Evolutionary conservation across 257 asterid genomes (phyloP), one percentile per base, ranked within the genome.

Genomic region (Asclepias syriaca): DNA sequence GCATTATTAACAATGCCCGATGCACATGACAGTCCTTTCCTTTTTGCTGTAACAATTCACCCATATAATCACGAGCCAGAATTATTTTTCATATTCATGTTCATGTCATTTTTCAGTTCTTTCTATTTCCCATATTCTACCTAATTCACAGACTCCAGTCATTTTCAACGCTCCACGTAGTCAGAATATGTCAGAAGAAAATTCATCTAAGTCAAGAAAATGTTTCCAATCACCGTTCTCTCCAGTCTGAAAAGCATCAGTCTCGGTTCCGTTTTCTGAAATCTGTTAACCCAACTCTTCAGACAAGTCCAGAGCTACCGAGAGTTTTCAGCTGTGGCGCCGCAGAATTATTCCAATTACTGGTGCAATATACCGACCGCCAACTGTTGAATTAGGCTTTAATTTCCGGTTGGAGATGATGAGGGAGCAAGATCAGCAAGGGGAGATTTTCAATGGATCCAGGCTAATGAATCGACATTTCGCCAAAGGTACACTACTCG

Each of bases 381-480:
- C 53, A 12, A 13, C 48, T 9, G 48, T 43, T 50, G 16, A 16
- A 18, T 18, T 8, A 53, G 24, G 8, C 13, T 56, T 12, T 24
- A 24, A 24, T 24, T 56, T 21, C 61, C 21, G 61, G 60, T 51
- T 16, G 48, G 69, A 27, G 46, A 75, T 73, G 81, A 73, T 78
- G 81, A 73, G 76, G 18, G 72, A 73, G 34, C 51, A 61, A 55
- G 71, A 54, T 54, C 59, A 37, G 60, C 78, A 40, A 57, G 57
- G 3, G 39, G 22, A 27, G 29, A 48, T 8, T 66, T 13, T 0
- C 66, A 71, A 46, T 57, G 67, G 68, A 34, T 54, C 73, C 39
- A 74, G 77, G 45, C 56, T 68, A 60, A 13, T 14, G 16, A 61
- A 24, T 0, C 76, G 83, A 48, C 40, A 85, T 81, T 70, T 58